Conservation (phyloP, 768 basidiomycete genomes). For the Sporobolomyces pararoseus region DNA sequence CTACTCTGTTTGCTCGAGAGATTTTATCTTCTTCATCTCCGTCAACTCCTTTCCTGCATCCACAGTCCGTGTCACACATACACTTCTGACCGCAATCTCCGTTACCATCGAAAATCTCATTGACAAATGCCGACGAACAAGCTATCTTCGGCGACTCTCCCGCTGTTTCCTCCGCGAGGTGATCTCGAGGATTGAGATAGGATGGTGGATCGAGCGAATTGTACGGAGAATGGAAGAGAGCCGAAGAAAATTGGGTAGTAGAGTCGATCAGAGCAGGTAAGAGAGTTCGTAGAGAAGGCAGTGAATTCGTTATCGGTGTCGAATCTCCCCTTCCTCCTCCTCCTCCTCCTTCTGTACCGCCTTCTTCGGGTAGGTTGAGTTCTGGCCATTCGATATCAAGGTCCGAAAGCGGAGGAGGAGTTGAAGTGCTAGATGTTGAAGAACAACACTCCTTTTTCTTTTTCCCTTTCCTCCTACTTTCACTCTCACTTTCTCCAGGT, state of each 20-base stretch:
- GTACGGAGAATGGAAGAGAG: too few species aligned
- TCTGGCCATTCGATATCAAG: neutral
- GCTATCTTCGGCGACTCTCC: slow-evolving; percentile 4
- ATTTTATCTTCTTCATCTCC: too few species aligned
- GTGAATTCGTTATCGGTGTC: neutral
- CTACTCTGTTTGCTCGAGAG: neutral
- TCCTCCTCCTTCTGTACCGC: neutral
- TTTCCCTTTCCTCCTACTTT: neutral
- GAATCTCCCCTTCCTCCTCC: neutral
- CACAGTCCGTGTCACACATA: slow-evolving; percentile 2
- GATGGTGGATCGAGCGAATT: slow-evolving; percentile 10
- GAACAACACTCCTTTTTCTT: slow-evolving; percentile 16
- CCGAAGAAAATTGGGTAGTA: too few species aligned
- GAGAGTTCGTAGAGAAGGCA: slow-evolving; percentile 2
- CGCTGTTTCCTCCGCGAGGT: neutral
- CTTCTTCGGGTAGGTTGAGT: too few species aligned
- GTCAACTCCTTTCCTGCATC: neutral
- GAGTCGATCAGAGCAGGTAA: slow-evolving; percentile 11
- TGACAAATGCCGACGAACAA: slow-evolving; percentile 14
- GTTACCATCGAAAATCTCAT: slow-evolving; percentile 11
- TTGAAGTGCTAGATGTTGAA: neutral
- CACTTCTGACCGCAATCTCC: neutral
- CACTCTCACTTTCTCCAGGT: neutral
- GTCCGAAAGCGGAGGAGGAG: neutral
- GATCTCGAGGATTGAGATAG: neutral